These are phyloP conservation scores for Russula olivacea DNA, from an alignment of 768 basidiomycete species.

Conservation along the genomic window DNA sequence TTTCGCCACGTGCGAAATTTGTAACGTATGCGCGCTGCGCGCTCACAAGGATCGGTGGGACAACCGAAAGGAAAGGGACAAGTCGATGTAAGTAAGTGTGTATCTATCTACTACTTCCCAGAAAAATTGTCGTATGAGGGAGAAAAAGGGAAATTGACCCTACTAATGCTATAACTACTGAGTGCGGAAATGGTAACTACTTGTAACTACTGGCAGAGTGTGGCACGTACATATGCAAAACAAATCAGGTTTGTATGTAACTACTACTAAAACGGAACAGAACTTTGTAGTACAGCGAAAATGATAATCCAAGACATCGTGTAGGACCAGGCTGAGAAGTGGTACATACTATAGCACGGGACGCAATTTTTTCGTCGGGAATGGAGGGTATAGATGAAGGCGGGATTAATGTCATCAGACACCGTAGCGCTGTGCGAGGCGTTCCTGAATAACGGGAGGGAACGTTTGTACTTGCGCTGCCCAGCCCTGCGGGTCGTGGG, in stretches of 20 bases:
- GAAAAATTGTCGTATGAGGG: conserved; percentile 13
- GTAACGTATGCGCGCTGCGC: conserved; percentile 6
- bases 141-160: background rate
- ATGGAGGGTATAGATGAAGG: conserved; percentile 11
- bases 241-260: conserved; percentile 22
- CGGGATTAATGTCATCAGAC: conserved; percentile 43
- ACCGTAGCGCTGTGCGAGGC: conserved; percentile 79
- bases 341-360: conserved; percentile 10
- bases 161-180: conserved; percentile 22
- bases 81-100: conserved; percentile 18
- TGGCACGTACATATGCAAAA: conserved; percentile 25
- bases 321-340: conserved; percentile 13
- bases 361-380: conserved; percentile 7
- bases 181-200: conserved; percentile 26
- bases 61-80: background rate
- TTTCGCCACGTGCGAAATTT: conserved; percentile 10
- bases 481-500: conserved; percentile 83
- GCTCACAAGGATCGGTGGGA: conserved; percentile 2
- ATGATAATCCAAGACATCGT: conserved; percentile 21
- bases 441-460: conserved; percentile 84
- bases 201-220: conserved; percentile 25
- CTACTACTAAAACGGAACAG: conserved; percentile 22
- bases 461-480: conserved; percentile 72
- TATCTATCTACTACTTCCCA: conserved; percentile 25
- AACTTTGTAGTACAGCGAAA: conserved; percentile 20